Conservation (phyloP, 2,329 filamentous ascomycete species). For the Parasarocladium wereldwijsianum region DNA sequence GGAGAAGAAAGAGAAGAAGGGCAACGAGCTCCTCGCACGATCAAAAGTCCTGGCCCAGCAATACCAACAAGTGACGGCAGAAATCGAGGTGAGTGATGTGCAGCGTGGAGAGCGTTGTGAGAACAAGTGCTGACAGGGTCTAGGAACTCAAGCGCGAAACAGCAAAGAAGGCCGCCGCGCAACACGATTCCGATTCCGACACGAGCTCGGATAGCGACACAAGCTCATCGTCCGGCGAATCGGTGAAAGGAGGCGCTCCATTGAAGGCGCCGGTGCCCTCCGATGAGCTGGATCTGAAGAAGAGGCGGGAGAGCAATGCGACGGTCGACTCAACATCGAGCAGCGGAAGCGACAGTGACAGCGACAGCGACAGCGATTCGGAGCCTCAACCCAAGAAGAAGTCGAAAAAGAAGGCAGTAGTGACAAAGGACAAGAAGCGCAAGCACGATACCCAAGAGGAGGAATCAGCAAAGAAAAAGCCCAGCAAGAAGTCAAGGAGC, state of each 20-base stretch:
- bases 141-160: slow-evolving; percentile 7
- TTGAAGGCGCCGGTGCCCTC: slow-evolving; percentile 11
- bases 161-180: too few relatives aligned
- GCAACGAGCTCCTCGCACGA: slow-evolving; percentile 23
- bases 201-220: slow-evolving; percentile 11
- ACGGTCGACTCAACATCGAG: not conserved
- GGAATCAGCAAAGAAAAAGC: slow-evolving; percentile 9
- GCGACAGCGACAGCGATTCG: slow-evolving; percentile 6
- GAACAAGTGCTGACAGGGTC: too few relatives aligned
- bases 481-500: slow-evolving; percentile 10
- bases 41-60: slow-evolving; percentile 19
- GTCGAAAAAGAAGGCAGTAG: slow-evolving; percentile 8
- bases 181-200: slow-evolving; percentile 10
- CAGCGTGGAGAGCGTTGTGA: too few relatives aligned
- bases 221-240: slow-evolving; percentile 4
- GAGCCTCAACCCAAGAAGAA: slow-evolving; percentile 8
- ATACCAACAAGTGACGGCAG: slow-evolving; percentile 12
- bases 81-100: slow-evolving; percentile 7
- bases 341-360: slow-evolving; percentile 4
- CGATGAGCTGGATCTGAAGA: slow-evolving; percentile 17
- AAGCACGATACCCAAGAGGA: slow-evolving; percentile 13
- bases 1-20: slow-evolving; percentile 25
- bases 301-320: slow-evolving; percentile 16
- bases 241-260: slow-evolving; percentile 6
- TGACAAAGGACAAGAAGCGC: slow-evolving; percentile 8